Percentiles rank a stretch among this genome's conserved stretches.
These are phyloP conservation scores for Hammondia hammondi DNA, from an alignment of 169 alveolate genomes.

Conservation along the genomic window DNA sequence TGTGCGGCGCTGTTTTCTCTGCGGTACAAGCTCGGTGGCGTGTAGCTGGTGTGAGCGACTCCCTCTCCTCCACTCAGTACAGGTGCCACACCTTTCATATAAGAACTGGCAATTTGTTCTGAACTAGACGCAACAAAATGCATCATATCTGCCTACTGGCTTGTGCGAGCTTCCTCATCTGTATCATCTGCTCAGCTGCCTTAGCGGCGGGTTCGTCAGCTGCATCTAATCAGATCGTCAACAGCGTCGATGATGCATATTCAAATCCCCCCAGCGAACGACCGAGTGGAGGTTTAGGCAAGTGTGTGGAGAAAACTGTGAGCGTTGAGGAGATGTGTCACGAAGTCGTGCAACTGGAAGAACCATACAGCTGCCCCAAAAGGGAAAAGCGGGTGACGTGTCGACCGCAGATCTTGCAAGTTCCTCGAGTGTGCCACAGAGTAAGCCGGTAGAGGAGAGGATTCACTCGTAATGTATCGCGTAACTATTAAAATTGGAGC, in stretches of 20 bases:
- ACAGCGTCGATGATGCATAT: not conserved
- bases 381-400: not conserved
- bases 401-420: not conserved
- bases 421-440: not conserved
- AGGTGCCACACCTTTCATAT: too few relatives aligned
- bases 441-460: not conserved
- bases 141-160: not conserved
- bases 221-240: not conserved
- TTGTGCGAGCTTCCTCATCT: not conserved
- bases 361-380: constrained; percentile 21
- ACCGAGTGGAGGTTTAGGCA: not conserved
- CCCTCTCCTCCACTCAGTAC: too few relatives aligned
- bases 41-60: too few relatives aligned
- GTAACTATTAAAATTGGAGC: too few relatives aligned
- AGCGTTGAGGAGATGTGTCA: not conserved
- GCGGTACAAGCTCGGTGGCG: too few relatives aligned
- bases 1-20: too few relatives aligned
- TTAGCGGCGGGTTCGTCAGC: not conserved
- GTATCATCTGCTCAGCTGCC: not conserved
- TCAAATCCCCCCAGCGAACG: too few relatives aligned
- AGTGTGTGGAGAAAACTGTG: not conserved
- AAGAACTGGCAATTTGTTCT: too few relatives aligned
- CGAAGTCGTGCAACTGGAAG: not conserved
- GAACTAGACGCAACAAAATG: not conserved
- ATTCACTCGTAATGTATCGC: too few relatives aligned